Base-by-base conservation (phyloP, 2,329 filamentous ascomycete species). In the Penicillium decumbens region DNA sequence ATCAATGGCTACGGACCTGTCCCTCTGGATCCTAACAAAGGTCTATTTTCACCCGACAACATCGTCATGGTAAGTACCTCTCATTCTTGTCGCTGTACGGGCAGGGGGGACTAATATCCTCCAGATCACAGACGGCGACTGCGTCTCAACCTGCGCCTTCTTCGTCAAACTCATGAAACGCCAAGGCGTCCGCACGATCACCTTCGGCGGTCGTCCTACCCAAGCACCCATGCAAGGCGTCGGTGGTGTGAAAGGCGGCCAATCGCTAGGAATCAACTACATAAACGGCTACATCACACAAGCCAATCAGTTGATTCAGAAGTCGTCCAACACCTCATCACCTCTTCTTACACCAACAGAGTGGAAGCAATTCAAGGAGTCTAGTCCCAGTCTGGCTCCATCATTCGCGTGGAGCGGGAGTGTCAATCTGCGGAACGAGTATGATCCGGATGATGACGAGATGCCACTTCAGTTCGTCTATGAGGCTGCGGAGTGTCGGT, bases 241-340 rank as follows among this genome's bases (percentile, higher is more conserved):
- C 15, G 82, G 83, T n/a, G 84, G 83, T n/a, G 77, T 81, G 41
- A 82, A 84, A 59, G 84, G 84, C 28, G 58, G 60, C 33, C 57
- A 63, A 50, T 62, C 72, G 2, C 48, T 69, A 5, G 49, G 50
- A 0, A 65, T 69, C 41, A 49, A 55, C 4, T 48, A 59, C 3
- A 63, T 72, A 41, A 58, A 59, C 12, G 53, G 44, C 2, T 65
- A 59, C 29, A 54, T 57, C 25, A 45, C 54, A 6, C 48, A 53
- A 38, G 54, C 58, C 4, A 57, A 59, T 9, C 24, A 46, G n/a
- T 27, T 58, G 8, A 57, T 62, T 23, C 13, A 40, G 10, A 41
- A 57, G 6, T 25, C 58, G 12, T 24, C 45, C 5, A 45, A 47
- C 12, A 52, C 47, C 23, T 53, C 50, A 28, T 48, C 51, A 9